Conservation (phyloP, 768 basidiomycete genomes). For the Arthromyces matolae region DNA sequence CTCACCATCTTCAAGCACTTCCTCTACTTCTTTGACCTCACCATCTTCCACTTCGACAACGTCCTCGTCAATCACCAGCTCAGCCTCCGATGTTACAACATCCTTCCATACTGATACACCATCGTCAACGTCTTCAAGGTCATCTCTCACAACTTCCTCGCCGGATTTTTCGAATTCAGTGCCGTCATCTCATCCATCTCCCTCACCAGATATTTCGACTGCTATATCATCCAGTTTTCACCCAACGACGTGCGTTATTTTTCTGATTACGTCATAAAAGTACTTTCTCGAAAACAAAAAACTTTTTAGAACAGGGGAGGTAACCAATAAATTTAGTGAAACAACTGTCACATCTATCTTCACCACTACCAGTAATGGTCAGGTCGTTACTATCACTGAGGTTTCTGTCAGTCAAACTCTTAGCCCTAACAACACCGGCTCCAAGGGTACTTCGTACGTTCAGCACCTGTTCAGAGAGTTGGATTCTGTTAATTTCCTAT, state of each 20-base stretch:
- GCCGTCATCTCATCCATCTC: constrained; percentile 19
- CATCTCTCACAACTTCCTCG: constrained; percentile 16
- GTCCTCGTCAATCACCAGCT: constrained; percentile 10
- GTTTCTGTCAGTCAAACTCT: constrained; percentile 71
- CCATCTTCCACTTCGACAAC: constrained; percentile 21
- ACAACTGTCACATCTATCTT: constrained; percentile 52
- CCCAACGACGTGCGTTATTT: constrained; percentile 14
- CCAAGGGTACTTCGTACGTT: constrained; percentile 49
- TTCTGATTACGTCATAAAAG: constrained; percentile 18
- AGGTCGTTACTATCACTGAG: constrained; percentile 55
- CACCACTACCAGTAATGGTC: constrained; percentile 53
- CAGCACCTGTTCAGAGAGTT: background rate
- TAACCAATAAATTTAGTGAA: no score
- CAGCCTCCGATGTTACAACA: constrained; percentile 9
- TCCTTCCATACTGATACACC: constrained; percentile 10
- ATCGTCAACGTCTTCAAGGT: constrained; percentile 12
- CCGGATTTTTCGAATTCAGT: constrained; percentile 18
- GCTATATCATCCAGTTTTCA: constrained; percentile 16
- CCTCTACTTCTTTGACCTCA: constrained; percentile 21
- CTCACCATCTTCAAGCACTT: constrained; percentile 19
- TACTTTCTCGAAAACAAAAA: background rate
- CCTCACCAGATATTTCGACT: constrained; percentile 16
- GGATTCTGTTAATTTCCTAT: background rate
- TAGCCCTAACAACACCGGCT: constrained; percentile 40
- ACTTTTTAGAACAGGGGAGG: no score